Evolutionary conservation across 371 early-diverging fungal species (phyloP), one percentile per base, ranked within the genome.

Genomic region (Mortierella sp.): DNA sequence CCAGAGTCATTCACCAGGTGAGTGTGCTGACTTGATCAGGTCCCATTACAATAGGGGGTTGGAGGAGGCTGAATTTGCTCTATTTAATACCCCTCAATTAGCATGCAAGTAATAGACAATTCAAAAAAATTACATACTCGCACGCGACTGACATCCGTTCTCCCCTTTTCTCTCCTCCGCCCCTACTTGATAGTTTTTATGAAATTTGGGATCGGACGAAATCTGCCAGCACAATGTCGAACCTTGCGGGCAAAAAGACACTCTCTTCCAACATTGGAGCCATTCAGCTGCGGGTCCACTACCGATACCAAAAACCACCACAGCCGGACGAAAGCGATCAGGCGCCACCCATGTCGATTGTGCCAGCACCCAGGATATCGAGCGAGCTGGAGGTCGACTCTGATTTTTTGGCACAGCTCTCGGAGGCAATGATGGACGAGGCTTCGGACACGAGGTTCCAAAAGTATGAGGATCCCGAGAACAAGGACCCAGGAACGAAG

Each of bases 1-100:
- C 95, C 95, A 11, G 90, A 90, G 39, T 88, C 88, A 9, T 94
- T 94, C 75, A 91, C 87, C 67, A 91, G 87, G 88, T 88, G 85
- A 29, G 43, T 39, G 10, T 39, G 29, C 37, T 37, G 22, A 7
- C 61, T 3, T 61, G 61, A 37, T 61, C 37, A 34, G 22, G 34
- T 61, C 22, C 22, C 8, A 34, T 11, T 2, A 22, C 3, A 14
- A 58, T 14, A 44, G 37, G 44, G 48, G 47, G 8, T 5, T 65
- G 41, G n/a, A n/a, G n/a, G n/a, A n/a, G n/a, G n/a, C n/a, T n/a
- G n/a, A n/a, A n/a, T n/a, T n/a, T 41, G 4, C 41, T 41, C 16
- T 24, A 41, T 13, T 19, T 34, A 22, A 19, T 22, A 14, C 13
- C 16, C 48, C 58, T 7, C 58, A 22, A 19, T 19, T 19, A 16